Evolutionary conservation across 2,329 filamentous ascomycete genomes (phyloP), one percentile per base, ranked within the genome.

Genomic region (Arthrinium puccinioides): DNA sequence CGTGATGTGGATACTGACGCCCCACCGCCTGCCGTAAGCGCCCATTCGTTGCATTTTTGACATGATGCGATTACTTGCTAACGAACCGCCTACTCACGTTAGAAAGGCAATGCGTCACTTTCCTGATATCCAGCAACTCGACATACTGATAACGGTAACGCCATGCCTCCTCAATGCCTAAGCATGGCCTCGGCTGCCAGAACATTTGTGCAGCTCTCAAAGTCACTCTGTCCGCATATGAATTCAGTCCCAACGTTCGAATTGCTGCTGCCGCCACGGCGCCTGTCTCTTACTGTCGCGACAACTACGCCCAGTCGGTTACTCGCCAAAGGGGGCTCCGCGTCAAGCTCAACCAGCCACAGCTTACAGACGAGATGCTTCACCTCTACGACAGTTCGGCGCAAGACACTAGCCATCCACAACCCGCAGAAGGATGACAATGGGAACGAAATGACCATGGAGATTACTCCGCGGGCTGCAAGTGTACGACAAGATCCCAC

Each of bases 371-470:
- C 31, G 20, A 33, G 31, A 16, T 10, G 11, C 33, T 36, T 36
- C 34, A 32, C 33, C 30, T 32, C 29, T 5, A 44, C 37, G 6
- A 37, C 34, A 23, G 15, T 36, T 10, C 34, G 53, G 34, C 46
- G 50, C 20, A 63, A 61, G 41, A 81, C 77, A 0, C 58, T 61
- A 21, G 69, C 69, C 28, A 61, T 79, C 5, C 60, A 69, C 45
- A 95, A 97, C 56, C 85, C 87, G 1, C 79, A 82, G 48, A 73
- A 72, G 39, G 86, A 92, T 56, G 86, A 94, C 21, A 79, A 89
- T 38, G 90, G 90, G 19, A 82, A 87, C n/a, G 76, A 82, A 15
- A 87, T 95, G 80, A 67, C 68, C 49, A 72, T 98, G 18, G 82
- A 83, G 37, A 94, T 97, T 44, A 94, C 88, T 0, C 74, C 85